phyloP scores from a whole-genome alignment of 768 basidiomycete species.

The Mycena polygramma region DNA sequence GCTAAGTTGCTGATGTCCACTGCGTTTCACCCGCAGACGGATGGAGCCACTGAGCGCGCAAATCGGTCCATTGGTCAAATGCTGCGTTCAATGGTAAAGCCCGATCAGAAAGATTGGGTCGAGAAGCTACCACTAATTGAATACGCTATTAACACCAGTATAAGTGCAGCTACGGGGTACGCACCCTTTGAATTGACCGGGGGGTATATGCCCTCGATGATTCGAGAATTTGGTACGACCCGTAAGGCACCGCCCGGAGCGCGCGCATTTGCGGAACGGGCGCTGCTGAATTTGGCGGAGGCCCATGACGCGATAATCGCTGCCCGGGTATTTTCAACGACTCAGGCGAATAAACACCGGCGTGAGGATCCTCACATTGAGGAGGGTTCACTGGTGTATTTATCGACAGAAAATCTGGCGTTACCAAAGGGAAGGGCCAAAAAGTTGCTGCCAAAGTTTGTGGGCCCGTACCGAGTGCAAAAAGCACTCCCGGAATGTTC shows the following conservation, averaged over 20 bases:
- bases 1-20: slow-evolving; percentile 12
- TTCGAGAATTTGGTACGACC: background rate
- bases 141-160: slow-evolving; percentile 7
- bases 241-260: background rate
- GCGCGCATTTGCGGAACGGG: background rate
- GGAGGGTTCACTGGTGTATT: slow-evolving; percentile 47
- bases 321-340: slow-evolving; percentile 38
- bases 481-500: slow-evolving; percentile 38
- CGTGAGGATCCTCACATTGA: slow-evolving; percentile 31
- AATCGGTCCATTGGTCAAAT: slow-evolving; percentile 32
- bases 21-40: slow-evolving; percentile 13
- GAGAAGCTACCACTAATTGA: slow-evolving; percentile 1
- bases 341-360: slow-evolving; percentile 32
- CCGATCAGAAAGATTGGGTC: slow-evolving; percentile 29
- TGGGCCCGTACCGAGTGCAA: slow-evolving; percentile 31
- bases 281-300: background rate
- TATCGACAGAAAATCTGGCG: slow-evolving; percentile 52
- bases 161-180: background rate
- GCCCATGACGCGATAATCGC: slow-evolving; percentile 45
- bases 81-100: slow-evolving; percentile 19
- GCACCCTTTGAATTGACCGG: slow-evolving; percentile 14
- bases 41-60: slow-evolving; percentile 22
- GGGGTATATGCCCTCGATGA: background rate
- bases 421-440: slow-evolving; percentile 48
- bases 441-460: slow-evolving; percentile 52